Percentiles rank a stretch among this genome's conserved stretches.
These are phyloP conservation scores for Phlebiopsis flavidoalba DNA, from an alignment of 768 basidiomycete species.

Conservation along the genomic window DNA sequence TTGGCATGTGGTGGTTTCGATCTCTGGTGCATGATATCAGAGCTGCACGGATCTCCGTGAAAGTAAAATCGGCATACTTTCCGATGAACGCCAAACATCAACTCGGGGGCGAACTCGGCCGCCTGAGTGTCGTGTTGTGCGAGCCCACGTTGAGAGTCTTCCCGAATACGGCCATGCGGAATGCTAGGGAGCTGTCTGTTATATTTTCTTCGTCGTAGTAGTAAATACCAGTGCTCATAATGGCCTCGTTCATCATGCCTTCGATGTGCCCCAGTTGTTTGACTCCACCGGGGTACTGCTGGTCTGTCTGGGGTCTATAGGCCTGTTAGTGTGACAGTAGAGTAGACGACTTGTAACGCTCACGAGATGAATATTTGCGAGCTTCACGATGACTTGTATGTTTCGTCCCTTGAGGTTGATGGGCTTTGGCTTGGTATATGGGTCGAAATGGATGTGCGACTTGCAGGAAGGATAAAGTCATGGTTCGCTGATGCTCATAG, in stretches of 20 bases:
- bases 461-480: background rate
- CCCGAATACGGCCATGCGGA: slow-evolving; percentile 23
- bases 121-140: slow-evolving; percentile 18
- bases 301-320: slow-evolving; percentile 23
- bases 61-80: background rate
- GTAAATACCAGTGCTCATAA: slow-evolving; percentile 10
- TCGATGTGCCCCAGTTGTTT: slow-evolving; percentile 31
- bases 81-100: background rate
- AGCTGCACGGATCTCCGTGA: background rate
- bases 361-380: slow-evolving; percentile 27
- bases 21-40: background rate
- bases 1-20: slow-evolving; percentile 13
- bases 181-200: slow-evolving; percentile 24
- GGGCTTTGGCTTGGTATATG: background rate
- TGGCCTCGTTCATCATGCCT: slow-evolving; percentile 15
- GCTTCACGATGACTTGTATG: slow-evolving; percentile 36
- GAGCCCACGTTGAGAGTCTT: slow-evolving; percentile 8
- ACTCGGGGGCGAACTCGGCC: slow-evolving; percentile 3
- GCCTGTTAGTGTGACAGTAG: background rate
- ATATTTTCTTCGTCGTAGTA: slow-evolving; percentile 30
- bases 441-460: background rate
- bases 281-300: slow-evolving; percentile 24
- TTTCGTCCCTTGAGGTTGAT: slow-evolving; percentile 14
- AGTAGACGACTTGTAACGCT: background rate
- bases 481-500: background rate